Conservation (phyloP, 441 rosid species). For the Hura crepitans region DNA sequence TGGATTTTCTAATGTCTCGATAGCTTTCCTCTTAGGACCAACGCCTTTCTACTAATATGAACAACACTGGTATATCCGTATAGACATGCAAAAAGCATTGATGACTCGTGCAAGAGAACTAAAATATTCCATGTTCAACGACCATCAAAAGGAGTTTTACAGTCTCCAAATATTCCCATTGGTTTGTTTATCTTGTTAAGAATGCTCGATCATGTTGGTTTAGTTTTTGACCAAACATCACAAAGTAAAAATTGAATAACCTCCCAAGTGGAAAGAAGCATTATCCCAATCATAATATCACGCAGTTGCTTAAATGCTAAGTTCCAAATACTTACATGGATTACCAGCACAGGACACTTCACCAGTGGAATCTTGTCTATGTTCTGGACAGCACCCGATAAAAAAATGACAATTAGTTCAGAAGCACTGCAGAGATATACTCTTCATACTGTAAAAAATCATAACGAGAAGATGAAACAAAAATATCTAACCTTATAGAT, state of each 20-base stretch:
- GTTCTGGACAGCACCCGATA: constrained; percentile 50
- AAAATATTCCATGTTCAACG: neutral
- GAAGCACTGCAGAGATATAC: constrained; percentile 6
- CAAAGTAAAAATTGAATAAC: constrained; percentile 4
- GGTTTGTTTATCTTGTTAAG: neutral
- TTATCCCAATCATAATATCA: neutral
- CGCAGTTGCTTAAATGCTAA: constrained; percentile 9
- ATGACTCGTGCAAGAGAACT: neutral
- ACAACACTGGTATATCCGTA: neutral
- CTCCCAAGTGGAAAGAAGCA: neutral
- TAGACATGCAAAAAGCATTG: neutral
- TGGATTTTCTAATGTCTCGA: neutral
- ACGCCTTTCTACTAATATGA: neutral
- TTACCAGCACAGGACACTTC: constrained; percentile 84
- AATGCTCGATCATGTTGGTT: neutral
- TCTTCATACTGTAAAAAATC: neutral
- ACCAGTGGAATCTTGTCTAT: constrained; percentile 90
- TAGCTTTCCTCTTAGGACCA: neutral
- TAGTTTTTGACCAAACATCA: neutral
- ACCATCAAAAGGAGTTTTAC: neutral
- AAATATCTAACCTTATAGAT: constrained; percentile 70
- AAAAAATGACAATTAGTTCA: constrained; percentile 19
- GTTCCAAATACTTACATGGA: constrained; percentile 65
- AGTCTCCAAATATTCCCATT: neutral
- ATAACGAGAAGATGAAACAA: constrained; percentile 10